These are phyloP conservation scores for Huntiella savannae DNA, from an alignment of 2,329 filamentous ascomycete genomes.

Conservation along the genomic window DNA sequence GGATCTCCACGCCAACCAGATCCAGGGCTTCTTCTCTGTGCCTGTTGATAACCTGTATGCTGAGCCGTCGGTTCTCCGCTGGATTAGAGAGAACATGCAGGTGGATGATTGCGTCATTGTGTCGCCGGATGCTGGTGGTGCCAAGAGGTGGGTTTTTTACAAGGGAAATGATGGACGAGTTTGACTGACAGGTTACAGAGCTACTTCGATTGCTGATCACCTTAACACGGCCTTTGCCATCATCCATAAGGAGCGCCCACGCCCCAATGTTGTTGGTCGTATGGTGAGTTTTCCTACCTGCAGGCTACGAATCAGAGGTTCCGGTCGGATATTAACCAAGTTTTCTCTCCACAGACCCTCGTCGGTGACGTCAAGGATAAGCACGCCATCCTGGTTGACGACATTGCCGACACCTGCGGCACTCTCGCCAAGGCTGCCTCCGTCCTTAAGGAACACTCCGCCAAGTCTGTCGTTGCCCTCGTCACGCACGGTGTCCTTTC, in stretches of 20 bases:
- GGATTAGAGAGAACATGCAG: constrained; percentile 73
- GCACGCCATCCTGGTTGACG: constrained; percentile 87
- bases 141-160: constrained; percentile 44
- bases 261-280: constrained; percentile 68
- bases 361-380: constrained; percentile 84
- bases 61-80: constrained; percentile 76
- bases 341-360: constrained; percentile 24
- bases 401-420: constrained; percentile 94
- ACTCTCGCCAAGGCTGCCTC: constrained; percentile 60
- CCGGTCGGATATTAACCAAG: constrained; percentile 22
- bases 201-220: constrained; percentile 81
- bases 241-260: constrained; percentile 88
- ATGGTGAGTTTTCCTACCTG: constrained; percentile 35
- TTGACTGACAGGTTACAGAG: constrained; percentile 19
- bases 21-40: constrained; percentile 91
- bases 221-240: constrained; percentile 81
- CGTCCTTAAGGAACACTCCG: constrained; percentile 71
- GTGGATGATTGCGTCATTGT: constrained; percentile 81
- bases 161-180: constrained; percentile 7
- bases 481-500: constrained; percentile 88
- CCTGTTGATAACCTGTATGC: constrained; percentile 68
- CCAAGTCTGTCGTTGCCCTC: constrained; percentile 76
- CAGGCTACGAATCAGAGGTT: neutral
- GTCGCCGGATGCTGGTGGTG: constrained; percentile 83
- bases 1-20: constrained; percentile 90